These are phyloP conservation scores for Malania oleifera DNA, from an alignment of 164 flowering plant genomes.

Conservation along the genomic window DNA sequence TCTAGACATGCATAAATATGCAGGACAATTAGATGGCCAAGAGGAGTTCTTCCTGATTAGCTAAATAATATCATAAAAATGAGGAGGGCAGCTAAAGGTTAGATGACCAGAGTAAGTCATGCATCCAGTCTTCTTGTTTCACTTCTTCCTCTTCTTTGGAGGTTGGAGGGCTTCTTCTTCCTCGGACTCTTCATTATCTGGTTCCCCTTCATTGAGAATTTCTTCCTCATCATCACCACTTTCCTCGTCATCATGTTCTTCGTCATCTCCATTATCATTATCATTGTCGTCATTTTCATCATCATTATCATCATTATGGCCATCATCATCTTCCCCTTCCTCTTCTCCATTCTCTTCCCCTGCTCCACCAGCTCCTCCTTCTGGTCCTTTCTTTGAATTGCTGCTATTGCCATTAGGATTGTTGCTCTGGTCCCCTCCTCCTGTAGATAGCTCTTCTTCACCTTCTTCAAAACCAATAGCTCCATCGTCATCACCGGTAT, in stretches of 20 bases:
- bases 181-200: conserved; percentile 27
- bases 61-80: too few species aligned
- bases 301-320: too few species aligned
- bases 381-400: conserved; percentile 28
- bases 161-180: conserved; percentile 57
- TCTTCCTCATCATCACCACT: conserved; percentile 32
- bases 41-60: too few species aligned
- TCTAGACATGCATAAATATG: too few species aligned
- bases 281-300: too few species aligned
- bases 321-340: conserved; percentile 3
- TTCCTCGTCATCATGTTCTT: conserved; percentile 24
- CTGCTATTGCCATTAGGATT: conserved; percentile 22
- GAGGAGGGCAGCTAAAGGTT: too few species aligned
- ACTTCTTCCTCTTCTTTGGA: conserved; percentile 65
- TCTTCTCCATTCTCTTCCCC: conserved; percentile 4
- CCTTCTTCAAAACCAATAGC: conserved; percentile 34
- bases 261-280: conserved; percentile 28
- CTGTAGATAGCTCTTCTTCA: conserved; percentile 32
- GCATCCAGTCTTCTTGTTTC: background rate
- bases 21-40: too few species aligned
- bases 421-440: conserved; percentile 27
- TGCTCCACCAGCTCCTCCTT: conserved; percentile 26
- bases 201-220: conserved; percentile 22
- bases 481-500: conserved; percentile 23
- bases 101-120: too few species aligned